Evolutionary conservation across 306 rosid genomes (phyloP).

Genomic region (Acmispon strigosus): DNA sequence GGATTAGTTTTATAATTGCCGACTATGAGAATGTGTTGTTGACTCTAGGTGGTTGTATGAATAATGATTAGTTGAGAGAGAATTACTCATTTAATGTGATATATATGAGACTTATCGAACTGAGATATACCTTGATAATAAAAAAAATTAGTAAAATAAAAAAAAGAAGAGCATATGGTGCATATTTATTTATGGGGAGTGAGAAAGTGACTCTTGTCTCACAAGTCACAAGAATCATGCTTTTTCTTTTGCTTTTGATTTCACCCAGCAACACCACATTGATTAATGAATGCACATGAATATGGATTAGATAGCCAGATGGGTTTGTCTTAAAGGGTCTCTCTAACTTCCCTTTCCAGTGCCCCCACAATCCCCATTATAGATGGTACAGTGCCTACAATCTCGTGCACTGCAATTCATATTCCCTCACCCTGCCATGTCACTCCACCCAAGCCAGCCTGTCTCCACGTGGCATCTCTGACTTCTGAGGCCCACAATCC

Average conservation of each 20-base stretch:
- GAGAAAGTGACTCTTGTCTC: slow-evolving; percentile 27
- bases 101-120: too few relatives aligned
- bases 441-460: slow-evolving; percentile 29
- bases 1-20: too few relatives aligned
- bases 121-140: too few relatives aligned
- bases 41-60: too few relatives aligned
- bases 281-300: slow-evolving; percentile 77
- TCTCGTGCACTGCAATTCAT: slow-evolving; percentile 13
- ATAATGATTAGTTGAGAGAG: too few relatives aligned
- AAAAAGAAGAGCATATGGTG: not conserved
- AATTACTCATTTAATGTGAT: too few relatives aligned
- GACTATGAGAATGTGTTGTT: too few relatives aligned
- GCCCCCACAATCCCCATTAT: slow-evolving; percentile 26
- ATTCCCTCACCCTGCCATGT: slow-evolving; percentile 34
- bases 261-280: not conserved
- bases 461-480: slow-evolving; percentile 33
- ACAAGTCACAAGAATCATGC: slow-evolving; percentile 35
- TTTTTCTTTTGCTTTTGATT: slow-evolving; percentile 37
- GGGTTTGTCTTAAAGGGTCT: slow-evolving; percentile 65
- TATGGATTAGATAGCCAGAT: slow-evolving; percentile 56
- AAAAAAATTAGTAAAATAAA: not conserved
- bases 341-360: slow-evolving; percentile 33
- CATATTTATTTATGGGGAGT: slow-evolving; percentile 26
- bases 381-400: slow-evolving; percentile 21
- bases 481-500: slow-evolving; percentile 7